Conservation (phyloP, 129 eudicot species). For the Centaurea solstitialis region DNA sequence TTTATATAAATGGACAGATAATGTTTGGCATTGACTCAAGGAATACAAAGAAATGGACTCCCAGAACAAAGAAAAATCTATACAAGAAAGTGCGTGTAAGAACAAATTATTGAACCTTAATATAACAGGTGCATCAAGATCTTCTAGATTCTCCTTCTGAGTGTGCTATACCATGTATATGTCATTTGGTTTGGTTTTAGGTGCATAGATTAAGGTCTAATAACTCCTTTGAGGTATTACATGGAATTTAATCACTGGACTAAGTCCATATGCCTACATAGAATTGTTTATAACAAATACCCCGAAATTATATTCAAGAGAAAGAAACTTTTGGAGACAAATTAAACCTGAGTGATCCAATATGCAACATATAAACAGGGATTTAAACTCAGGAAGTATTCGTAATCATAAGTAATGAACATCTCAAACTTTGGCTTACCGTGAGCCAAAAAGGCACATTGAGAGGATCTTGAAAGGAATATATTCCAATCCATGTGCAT, state of each 20-base stretch:
- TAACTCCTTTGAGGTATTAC: background rate
- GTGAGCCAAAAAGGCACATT: background rate
- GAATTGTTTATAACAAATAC: too few species aligned
- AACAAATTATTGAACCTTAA: background rate
- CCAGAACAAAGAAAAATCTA: background rate
- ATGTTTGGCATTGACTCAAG: background rate
- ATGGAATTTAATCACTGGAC: too few species aligned
- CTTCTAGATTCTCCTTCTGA: background rate
- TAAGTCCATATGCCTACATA: too few species aligned
- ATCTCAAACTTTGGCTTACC: background rate
- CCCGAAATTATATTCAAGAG: too few species aligned
- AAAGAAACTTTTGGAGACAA: too few species aligned
- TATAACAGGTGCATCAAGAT: background rate
- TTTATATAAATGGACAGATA: background rate
- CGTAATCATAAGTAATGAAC: background rate
- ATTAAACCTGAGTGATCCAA: too few species aligned
- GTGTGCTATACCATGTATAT: background rate
- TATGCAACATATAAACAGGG: background rate
- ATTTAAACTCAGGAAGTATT: background rate
- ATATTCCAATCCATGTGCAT: slow-evolving; percentile 12
- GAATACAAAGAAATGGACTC: background rate
- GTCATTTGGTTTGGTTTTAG: background rate
- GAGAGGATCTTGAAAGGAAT: background rate
- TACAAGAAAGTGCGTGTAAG: background rate
- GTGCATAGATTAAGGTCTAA: background rate